Evolutionary conservation across 768 basidiomycete species (phyloP).

Genomic region (Peribolospora baueri): DNA sequence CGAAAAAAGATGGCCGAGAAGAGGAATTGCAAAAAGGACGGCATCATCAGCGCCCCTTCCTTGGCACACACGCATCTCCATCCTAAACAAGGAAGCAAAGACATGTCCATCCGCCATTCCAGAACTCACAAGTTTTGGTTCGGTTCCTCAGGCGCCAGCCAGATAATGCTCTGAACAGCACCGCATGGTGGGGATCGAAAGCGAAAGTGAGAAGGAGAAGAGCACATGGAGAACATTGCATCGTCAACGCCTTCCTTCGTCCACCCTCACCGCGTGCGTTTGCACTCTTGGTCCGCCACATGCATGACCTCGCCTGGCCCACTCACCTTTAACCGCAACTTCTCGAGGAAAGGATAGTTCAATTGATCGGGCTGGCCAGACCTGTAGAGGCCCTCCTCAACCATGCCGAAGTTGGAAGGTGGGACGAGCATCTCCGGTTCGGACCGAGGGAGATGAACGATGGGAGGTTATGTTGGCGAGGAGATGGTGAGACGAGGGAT

Average conservation of each 20-base stretch:
- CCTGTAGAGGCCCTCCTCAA: constrained; percentile 21
- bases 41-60: neutral
- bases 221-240: no score
- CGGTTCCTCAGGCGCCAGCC: constrained; percentile 22
- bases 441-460: no score
- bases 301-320: no score
- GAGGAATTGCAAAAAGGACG: neutral
- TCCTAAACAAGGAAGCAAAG: neutral
- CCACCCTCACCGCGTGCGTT: no score
- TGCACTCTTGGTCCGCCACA: no score
- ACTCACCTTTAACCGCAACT: constrained; percentile 2
- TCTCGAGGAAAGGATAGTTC: constrained; percentile 14
- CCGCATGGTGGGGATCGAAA: no score
- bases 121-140: constrained; percentile 17
- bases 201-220: no score
- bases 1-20: no score
- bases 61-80: neutral
- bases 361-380: constrained; percentile 18
- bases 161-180: constrained; percentile 13
- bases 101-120: neutral
- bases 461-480: no score
- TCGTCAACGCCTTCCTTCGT: no score
- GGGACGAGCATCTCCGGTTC: constrained; percentile 16
- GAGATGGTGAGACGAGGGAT: no score
- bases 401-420: constrained; percentile 19